Evolutionary conservation across 1,139 yeast genomes (phyloP), one percentile per base, ranked within the genome.

Genomic region (Ogataea hybrid): DNA sequence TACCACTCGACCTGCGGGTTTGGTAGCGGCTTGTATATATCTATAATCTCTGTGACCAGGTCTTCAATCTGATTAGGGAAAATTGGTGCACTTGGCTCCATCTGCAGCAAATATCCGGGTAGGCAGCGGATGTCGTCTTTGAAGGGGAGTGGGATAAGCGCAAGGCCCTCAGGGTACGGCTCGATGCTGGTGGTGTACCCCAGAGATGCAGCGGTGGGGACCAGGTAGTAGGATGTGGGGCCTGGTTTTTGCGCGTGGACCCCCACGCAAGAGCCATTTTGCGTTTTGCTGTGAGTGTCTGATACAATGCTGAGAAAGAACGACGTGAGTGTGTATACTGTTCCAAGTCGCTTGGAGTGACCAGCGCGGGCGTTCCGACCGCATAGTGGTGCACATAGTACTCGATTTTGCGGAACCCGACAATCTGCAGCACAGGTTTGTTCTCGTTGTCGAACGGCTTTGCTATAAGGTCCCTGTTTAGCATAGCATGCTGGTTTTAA

Each of bases 261-360:
- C 95, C 90, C 80, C 89, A 86, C 2, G 84, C 74, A 8, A 92
- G 63, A 0, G 86, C 94, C 53, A 75, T 80, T 54, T 76, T 77
- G 4, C 69, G 56, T 38, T 74, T 67, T 39, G 69, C 69, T 3
- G 67, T 57, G 63, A 94, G 67, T 2, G 83, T 73, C 40, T 77
- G 79, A 56, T 79, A 85, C 7, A 92, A 65, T 0, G 90, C 73
- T 1, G 85, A 71, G 56, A 89, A 77, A 0, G 94, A 82, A 28
- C 77, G 65, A 17, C 72, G 68, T 0, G 96, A 86, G 14, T 90
- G 85, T 15, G 70, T 64, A 48, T 68, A 77, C 28, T 71, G 73
- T 1, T 75, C 77, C 18, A 76, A 79, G 38, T 56, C 57, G 40
- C 74, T 70, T 0, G 88, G 84, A 22, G 72, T 70, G 1, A 92